A percentile compares a stretch with the other conserved stretches of the same genome.
Evolutionary conservation across 192 early-diverging fungal species (phyloP).

Genomic region (Mortierella claussenii): DNA sequence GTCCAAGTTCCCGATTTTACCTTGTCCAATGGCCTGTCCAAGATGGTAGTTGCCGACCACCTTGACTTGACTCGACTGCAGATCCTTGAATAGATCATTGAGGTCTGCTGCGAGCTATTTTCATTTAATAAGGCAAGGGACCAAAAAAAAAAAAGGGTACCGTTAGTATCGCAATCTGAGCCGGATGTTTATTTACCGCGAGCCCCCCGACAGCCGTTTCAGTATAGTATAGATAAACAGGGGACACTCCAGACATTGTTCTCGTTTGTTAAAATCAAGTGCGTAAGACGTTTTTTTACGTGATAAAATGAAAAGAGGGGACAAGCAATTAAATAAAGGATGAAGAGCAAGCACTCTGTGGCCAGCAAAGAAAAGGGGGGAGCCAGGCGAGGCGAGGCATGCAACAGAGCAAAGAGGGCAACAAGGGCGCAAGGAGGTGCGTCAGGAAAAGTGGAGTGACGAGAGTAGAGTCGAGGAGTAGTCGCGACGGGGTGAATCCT

Average conservation of each 20-base stretch:
- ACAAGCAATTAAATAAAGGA: neutral
- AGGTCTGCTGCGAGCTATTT: conserved; percentile 66
- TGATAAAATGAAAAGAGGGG: conserved; percentile 7
- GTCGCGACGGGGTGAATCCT: too few species aligned
- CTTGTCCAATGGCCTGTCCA: conserved; percentile 65
- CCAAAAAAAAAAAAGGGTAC: too few species aligned
- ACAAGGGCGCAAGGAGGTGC: neutral
- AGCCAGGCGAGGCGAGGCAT: neutral
- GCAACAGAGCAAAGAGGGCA: neutral
- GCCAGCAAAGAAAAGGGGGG: neutral
- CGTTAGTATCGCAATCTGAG: too few species aligned
- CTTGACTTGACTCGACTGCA: conserved; percentile 63
- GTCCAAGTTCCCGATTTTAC: too few species aligned
- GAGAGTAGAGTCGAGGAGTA: neutral
- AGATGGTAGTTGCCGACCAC: conserved; percentile 66
- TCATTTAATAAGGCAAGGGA: too few species aligned
- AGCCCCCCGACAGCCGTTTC: too few species aligned
- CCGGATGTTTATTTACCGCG: too few species aligned
- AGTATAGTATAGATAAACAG: too few species aligned
- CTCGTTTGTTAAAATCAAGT: too few species aligned
- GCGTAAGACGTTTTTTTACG: too few species aligned
- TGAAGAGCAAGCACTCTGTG: neutral
- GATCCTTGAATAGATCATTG: conserved; percentile 69
- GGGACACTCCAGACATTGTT: too few species aligned
- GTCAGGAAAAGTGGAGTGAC: neutral